Conservation (phyloP, 108 stramenopile genomes). For the Cylindrotheca closterium region DNA sequence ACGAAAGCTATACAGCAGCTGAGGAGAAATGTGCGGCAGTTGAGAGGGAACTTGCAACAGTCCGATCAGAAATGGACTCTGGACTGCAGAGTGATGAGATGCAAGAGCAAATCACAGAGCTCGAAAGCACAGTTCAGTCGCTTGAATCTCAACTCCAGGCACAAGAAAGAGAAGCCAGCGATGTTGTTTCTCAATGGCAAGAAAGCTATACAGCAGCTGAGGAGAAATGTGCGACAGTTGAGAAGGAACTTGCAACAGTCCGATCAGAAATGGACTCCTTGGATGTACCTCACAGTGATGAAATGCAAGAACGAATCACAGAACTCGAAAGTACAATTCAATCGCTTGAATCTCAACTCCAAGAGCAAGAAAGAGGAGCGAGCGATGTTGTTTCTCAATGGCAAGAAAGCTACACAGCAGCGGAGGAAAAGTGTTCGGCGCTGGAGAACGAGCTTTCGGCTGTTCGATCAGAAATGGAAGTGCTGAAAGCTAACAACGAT, state of each 20-base stretch:
- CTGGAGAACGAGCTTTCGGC: constrained; percentile 10
- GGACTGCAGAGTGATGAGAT: too few species aligned
- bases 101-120: too few species aligned
- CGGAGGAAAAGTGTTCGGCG: constrained; percentile 14
- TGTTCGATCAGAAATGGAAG: background rate
- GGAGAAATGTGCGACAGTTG: constrained; percentile 6
- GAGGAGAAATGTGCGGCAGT: constrained; percentile 13
- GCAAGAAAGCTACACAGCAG: constrained; percentile 35
- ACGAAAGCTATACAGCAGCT: constrained; percentile 29
- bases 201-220: constrained; percentile 29
- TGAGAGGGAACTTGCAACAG: constrained; percentile 7
- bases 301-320: too few species aligned
- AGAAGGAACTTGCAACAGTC: constrained; percentile 8
- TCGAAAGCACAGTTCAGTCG: constrained; percentile 19
- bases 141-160: constrained; percentile 27
- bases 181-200: constrained; percentile 47
- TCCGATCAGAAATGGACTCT: background rate
- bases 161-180: constrained; percentile 38
- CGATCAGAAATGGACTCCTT: background rate
- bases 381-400: constrained; percentile 42
- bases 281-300: too few species aligned
- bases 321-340: constrained; percentile 17
- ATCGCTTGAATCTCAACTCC: constrained; percentile 23
- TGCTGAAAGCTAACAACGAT: too few species aligned
- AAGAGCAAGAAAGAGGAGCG: constrained; percentile 37